Evolutionary conservation across 148 eudicot species (phyloP).

Genomic region (Hydrangea macrophylla): DNA sequence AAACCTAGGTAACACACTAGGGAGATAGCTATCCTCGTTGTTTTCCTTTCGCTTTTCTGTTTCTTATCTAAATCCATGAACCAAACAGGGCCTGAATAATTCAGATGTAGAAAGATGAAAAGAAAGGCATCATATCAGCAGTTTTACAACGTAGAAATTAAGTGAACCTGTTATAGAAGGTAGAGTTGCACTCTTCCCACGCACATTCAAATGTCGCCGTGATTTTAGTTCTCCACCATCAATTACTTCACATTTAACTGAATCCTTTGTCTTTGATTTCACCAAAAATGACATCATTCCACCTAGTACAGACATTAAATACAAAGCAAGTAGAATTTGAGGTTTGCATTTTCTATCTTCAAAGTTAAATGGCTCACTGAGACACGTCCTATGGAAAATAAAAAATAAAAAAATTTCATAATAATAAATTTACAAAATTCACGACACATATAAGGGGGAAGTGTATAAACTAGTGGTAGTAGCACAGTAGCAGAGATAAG

Average conservation of each 20-base stretch:
- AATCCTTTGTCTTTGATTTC: conserved; percentile 71
- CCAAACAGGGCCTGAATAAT: no score
- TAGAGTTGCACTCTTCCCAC: conserved; percentile 93
- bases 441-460: no score
- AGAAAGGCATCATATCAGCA: not conserved
- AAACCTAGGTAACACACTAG: no score
- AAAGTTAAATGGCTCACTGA: not conserved
- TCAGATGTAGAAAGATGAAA: not conserved
- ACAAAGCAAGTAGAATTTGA: not conserved
- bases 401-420: not conserved
- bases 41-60: no score
- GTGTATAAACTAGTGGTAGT: no score
- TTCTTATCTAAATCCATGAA: no score
- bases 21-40: no score
- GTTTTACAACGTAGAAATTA: conserved; percentile 2
- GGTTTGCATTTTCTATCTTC: not conserved
- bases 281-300: conserved; percentile 96
- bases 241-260: conserved; percentile 76
- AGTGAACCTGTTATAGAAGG: conserved; percentile 92
- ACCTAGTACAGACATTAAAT: conserved; percentile 40
- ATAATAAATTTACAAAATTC: no score
- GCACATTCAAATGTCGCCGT: conserved; percentile 89
- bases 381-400: no score
- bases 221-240: conserved; percentile 98
- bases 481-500: no score